Evolutionary conservation across 306 rosid species (phyloP), one percentile per base, ranked within the genome.

Genomic region (Pyrus communis): DNA sequence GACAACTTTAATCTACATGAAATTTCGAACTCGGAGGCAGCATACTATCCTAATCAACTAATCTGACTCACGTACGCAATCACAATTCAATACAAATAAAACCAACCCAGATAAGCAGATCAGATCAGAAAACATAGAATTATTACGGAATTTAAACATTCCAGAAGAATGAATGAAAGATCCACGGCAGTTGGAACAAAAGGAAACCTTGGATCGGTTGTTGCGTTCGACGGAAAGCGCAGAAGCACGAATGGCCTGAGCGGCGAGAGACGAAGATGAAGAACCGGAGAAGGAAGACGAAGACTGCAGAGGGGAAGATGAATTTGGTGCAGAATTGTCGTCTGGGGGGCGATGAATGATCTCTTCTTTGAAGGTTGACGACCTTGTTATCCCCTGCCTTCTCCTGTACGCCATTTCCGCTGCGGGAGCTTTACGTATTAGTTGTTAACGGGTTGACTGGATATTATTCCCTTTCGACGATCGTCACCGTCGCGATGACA

Each of bases 351-450:
- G 67, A 79, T 81, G 92, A 60, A 82, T 12, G n/a, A 74, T 72
- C 65, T 95, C 99, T 79, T 95, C 99, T 27, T 88, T 87, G 89
- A 92, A 92, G 18, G 99, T 95, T 23, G 97, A 91, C 43, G 90
- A 35, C 59, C 90, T 91, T 6, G 93, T 66, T 4, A 92, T 33
- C 54, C 89, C 90, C 74, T 95, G 99, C 78, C 93, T 95, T 84
- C 99, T 86, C 66, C 98, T 84, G 42, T 95, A 95, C 11, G 99
- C 99, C 99, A 95, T 94, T 64, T 4, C 13, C 14, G 14, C 13
- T 21, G 13, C 28, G 14, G 62, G 28, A n/a, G 55, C 3, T 49
- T 49, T 49, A 49, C 18, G 55, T 49, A 49, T 49, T 49, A 49
- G 55, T 49, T 17, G 55, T 49, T 49, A 49, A 2, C 21, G 21